Evolutionary conservation across 164 flowering plant genomes (phyloP), one percentile per base, ranked within the genome.

Genomic region (Magnolia sinica): DNA sequence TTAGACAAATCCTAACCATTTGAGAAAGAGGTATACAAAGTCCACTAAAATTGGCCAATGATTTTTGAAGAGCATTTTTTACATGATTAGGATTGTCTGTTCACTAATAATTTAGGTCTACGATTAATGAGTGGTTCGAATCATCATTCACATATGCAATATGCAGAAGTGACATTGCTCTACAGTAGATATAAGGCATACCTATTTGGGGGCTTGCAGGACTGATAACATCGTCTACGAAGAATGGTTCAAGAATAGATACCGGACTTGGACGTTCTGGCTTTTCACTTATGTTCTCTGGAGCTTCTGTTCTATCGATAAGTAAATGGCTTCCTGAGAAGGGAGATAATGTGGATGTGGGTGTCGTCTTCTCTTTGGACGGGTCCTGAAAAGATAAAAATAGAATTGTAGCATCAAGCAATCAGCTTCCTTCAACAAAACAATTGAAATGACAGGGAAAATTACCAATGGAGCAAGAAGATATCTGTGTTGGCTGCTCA

Each of bases 231-330:
- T 92, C 92, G 27, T 90, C 98, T 55, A 78, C 13, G 82, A 87
- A 91, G 58, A 85, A 51, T 55, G 89, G 90, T 74, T 94, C 95
- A 73, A 96, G 96, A 78, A 96, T 94, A 73, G 99, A 96, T 23
- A 91, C 80, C 18, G 98, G 98, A 84, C 98, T 96, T 45, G 89
- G 91, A 71, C 91, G 75, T 79, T 87, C 96, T 63, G 82, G 78
- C 76, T 79, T 74, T 20, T 80, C 81, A 45, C 68, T 70, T 50
- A 77, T 68, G 76, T 68, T 81, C 63, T 84, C 89, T 22, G 75
- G 55, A 80, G 80, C 82, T 79, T 84, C 87, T 61, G 71, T 76
- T 63, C 80, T 81, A 20, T 73, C 80, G 49, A 51, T 76, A 24
- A 73, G 73, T 70, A 73, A 76, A 80, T 81, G 84, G 74, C 77